Evolutionary conservation across 805 yeast species (phyloP).

Genomic region (Zygosaccharomyces pseudorouxii): DNA sequence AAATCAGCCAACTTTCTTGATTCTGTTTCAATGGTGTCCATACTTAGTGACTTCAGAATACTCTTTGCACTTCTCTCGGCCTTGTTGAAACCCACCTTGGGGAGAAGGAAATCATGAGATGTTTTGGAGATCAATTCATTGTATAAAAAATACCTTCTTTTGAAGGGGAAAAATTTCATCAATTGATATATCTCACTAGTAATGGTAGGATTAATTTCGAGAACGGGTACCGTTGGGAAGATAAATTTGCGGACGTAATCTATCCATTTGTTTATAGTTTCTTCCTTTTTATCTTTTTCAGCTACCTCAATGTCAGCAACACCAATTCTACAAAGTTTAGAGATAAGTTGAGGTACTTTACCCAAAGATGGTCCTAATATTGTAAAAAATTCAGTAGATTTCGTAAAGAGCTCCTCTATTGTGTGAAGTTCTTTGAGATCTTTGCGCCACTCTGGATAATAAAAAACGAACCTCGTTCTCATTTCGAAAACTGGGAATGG

Average conservation of each 20-base stretch:
- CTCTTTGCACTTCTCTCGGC: slow-evolving; percentile 79
- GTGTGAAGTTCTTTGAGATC: slow-evolving; percentile 38
- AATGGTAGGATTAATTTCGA: slow-evolving; percentile 54
- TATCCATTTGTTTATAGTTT: slow-evolving; percentile 44
- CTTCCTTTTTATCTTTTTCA: slow-evolving; percentile 10
- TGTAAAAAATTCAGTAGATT: slow-evolving; percentile 47
- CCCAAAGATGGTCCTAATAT: slow-evolving; percentile 56
- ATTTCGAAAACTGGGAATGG: slow-evolving; percentile 14
- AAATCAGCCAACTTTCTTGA: slow-evolving; percentile 71
- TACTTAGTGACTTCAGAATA: slow-evolving; percentile 73
- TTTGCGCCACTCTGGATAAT: slow-evolving; percentile 47
- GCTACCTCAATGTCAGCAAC: slow-evolving; percentile 33
- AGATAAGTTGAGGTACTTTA: slow-evolving; percentile 43
- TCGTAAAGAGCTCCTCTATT: slow-evolving; percentile 43
- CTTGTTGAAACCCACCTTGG: slow-evolving; percentile 55
- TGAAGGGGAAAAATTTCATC: slow-evolving; percentile 50
- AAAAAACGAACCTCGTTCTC: slow-evolving; percentile 33
- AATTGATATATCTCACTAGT: slow-evolving; percentile 57
- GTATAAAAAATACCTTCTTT: slow-evolving; percentile 68
- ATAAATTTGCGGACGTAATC: slow-evolving; percentile 60
- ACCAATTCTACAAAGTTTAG: slow-evolving; percentile 61
- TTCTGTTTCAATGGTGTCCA: slow-evolving; percentile 68
- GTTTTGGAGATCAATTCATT: slow-evolving; percentile 66
- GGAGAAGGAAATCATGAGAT: slow-evolving; percentile 49
- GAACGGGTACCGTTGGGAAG: slow-evolving; percentile 54